phyloP scores from a whole-genome alignment of 768 basidiomycete genomes.

The Rhodocollybia butyracea region DNA sequence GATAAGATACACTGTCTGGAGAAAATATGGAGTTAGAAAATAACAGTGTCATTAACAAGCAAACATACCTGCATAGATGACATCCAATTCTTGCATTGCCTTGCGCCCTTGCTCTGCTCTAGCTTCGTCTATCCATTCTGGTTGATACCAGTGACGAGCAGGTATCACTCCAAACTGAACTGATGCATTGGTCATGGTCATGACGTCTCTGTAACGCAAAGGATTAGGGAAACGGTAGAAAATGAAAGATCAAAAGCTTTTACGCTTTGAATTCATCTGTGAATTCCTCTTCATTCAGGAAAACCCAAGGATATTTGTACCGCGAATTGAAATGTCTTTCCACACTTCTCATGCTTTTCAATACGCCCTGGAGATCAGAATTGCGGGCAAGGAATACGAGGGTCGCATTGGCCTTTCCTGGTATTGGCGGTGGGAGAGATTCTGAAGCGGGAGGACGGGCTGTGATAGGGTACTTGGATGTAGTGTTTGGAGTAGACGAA shows the following conservation, averaged over 20 bases:
- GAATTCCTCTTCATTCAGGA: slow-evolving; percentile 62
- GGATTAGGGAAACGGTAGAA: neutral
- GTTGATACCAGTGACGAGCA: slow-evolving; percentile 62
- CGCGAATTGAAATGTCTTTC: slow-evolving; percentile 59
- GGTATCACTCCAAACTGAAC: slow-evolving; percentile 53
- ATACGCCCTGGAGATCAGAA: slow-evolving; percentile 39
- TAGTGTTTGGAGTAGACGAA: neutral
- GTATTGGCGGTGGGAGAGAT: neutral
- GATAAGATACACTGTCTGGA: slow-evolving; percentile 48
- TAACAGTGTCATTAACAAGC: neutral
- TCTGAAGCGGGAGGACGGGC: neutral
- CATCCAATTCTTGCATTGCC: slow-evolving; percentile 41
- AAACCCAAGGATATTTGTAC: slow-evolving; percentile 59
- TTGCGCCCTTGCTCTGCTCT: slow-evolving; percentile 49
- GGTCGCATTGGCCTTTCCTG: slow-evolving; percentile 50
- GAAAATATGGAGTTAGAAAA: neutral
- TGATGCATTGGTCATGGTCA: slow-evolving; percentile 22
- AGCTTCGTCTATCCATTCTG: slow-evolving; percentile 67
- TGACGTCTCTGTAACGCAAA: slow-evolving; percentile 22
- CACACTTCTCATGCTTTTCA: slow-evolving; percentile 48
- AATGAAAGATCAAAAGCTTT: slow-evolving; percentile 6
- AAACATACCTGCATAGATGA: slow-evolving; percentile 37
- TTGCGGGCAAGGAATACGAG: slow-evolving; percentile 55
- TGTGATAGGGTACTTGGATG: neutral
- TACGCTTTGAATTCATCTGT: slow-evolving; percentile 49